Percentiles rank a stretch among this genome's conserved stretches.
Conservation (phyloP, 2,329 filamentous ascomycete genomes). For the Malbranchea zuffiana region DNA sequence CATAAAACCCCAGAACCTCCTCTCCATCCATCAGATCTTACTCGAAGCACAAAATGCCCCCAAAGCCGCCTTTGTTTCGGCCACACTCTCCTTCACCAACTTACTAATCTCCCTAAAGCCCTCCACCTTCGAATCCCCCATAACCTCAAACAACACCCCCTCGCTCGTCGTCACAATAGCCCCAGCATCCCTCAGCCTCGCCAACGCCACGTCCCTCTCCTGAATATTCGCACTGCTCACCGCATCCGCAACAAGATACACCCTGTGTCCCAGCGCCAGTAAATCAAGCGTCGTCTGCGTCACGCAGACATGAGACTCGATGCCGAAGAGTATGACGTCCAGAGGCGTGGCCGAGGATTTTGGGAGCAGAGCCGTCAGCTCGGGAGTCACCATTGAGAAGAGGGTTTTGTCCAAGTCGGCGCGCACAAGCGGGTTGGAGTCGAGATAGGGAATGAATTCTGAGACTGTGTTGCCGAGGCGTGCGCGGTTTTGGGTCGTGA, state of each 20-base stretch:
- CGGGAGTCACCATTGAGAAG: constrained; percentile 77
- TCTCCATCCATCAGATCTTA: too few relatives aligned
- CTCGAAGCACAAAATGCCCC: constrained; percentile 50
- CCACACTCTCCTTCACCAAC: constrained; percentile 66
- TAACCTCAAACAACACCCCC: constrained; percentile 77
- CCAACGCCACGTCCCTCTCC: constrained; percentile 70
- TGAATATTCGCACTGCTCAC: constrained; percentile 78
- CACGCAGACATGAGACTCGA: constrained; percentile 89
- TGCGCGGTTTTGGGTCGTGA: constrained; percentile 72
- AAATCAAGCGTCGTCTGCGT: constrained; percentile 85
- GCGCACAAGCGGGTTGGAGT: constrained; percentile 40
- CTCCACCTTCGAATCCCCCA: constrained; percentile 65
- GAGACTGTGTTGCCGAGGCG: constrained; percentile 71
- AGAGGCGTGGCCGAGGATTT: constrained; percentile 27
- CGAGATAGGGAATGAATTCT: constrained; percentile 51
- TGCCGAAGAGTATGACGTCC: constrained; percentile 71
- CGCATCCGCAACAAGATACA: constrained; percentile 80
- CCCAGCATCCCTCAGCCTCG: constrained; percentile 62
- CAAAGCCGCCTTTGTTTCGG: constrained; percentile 59
- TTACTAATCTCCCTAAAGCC: constrained; percentile 62
- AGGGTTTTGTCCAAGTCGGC: constrained; percentile 69
- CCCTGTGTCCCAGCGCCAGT: constrained; percentile 59
- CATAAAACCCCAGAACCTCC: too few relatives aligned
- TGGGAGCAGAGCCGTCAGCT: constrained; percentile 41
- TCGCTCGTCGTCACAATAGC: constrained; percentile 76